Evolutionary conservation across 371 early-diverging fungal genomes (phyloP).

Genomic region (Choanephora cucurbitarum): DNA sequence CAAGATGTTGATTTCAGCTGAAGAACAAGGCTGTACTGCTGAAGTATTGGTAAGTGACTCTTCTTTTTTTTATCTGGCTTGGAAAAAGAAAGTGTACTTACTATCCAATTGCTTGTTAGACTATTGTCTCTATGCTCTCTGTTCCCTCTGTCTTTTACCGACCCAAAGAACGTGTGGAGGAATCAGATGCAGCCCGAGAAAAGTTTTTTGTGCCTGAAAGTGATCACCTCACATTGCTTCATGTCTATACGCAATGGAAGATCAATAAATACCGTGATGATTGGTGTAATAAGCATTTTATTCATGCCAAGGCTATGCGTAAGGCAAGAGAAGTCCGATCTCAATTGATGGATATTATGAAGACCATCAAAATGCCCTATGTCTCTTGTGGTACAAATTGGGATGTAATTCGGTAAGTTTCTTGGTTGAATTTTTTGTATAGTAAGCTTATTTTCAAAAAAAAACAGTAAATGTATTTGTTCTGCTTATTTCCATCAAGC

Average conservation of each 20-base stretch:
- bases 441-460: too few relatives aligned
- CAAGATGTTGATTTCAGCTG: constrained; percentile 69
- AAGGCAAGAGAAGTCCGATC: too few relatives aligned
- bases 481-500: constrained; percentile 80
- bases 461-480: constrained; percentile 64
- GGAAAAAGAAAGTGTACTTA: too few relatives aligned
- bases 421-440: too few relatives aligned
- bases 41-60: constrained; percentile 73
- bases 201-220: constrained; percentile 85
- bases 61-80: background rate
- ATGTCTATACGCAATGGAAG: too few relatives aligned
- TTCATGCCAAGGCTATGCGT: too few relatives aligned
- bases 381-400: too few relatives aligned
- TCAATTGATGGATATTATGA: constrained; percentile 70
- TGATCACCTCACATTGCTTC: constrained; percentile 78
- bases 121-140: constrained; percentile 83
- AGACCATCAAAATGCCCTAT: constrained; percentile 34
- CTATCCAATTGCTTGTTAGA: too few relatives aligned
- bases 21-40: constrained; percentile 69
- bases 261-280: too few relatives aligned
- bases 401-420: too few relatives aligned
- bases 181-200: constrained; percentile 58
- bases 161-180: too few relatives aligned
- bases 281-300: constrained; percentile 77
- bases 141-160: too few relatives aligned